Evolutionary conservation across 495 filamentous ascomycete species (phyloP).

Genomic region (Aspergillus affinis): DNA sequence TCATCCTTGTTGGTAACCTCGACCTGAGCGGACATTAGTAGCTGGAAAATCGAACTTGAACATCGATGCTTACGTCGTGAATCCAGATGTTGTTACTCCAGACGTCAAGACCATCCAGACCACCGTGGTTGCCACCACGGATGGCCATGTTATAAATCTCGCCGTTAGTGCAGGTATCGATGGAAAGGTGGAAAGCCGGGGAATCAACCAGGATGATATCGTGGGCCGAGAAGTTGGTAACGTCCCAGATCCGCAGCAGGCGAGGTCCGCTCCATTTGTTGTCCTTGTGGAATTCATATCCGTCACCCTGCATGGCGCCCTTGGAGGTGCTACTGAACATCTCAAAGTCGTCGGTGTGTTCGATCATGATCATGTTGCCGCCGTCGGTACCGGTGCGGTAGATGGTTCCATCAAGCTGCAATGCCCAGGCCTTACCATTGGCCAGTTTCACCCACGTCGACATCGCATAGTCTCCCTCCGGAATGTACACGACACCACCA

Average conservation of each 20-base stretch:
- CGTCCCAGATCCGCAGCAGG: constrained; percentile 40
- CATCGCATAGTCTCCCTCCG: constrained; percentile 36
- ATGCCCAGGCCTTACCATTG: constrained; percentile 39
- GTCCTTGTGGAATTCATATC: constrained; percentile 42
- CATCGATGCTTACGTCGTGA: constrained; percentile 41
- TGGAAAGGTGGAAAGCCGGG: constrained; percentile 48
- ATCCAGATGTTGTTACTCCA: constrained; percentile 52
- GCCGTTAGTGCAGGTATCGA: constrained; percentile 48
- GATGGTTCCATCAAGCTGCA: constrained; percentile 52
- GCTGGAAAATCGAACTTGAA: background rate
- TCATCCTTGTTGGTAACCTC: constrained; percentile 58
- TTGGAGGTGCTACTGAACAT: constrained; percentile 46
- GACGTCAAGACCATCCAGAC: constrained; percentile 52
- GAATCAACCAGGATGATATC: constrained; percentile 53
- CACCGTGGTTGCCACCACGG: constrained; percentile 48
- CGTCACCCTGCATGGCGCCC: constrained; percentile 53
- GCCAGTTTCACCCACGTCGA: constrained; percentile 36
- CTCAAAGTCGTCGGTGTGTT: constrained; percentile 51
- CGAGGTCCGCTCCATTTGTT: constrained; percentile 28
- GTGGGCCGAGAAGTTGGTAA: constrained; percentile 49
- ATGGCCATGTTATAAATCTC: constrained; percentile 57
- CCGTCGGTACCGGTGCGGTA: constrained; percentile 42
- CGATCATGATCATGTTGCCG: constrained; percentile 53
- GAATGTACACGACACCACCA: constrained; percentile 39
- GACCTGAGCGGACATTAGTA: constrained; percentile 34